A percentile compares a stretch with the other conserved stretches of the same genome.
phyloP scores from a whole-genome alignment of 352 stramenopile species.

The Globisporangium nunn region DNA sequence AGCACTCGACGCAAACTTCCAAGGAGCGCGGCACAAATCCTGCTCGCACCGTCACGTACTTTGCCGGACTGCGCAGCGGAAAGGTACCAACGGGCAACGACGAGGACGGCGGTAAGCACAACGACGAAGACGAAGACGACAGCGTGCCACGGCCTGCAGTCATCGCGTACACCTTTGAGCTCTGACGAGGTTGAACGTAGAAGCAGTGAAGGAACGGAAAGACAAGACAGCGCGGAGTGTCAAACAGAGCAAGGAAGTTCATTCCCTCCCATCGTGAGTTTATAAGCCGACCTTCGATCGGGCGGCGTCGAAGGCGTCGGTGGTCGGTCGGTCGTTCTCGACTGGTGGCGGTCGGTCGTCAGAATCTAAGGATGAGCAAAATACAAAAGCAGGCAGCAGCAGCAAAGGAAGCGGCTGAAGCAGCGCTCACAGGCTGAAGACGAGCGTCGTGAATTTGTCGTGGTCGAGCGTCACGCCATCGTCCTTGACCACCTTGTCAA shows the following conservation, averaged over 20 bases:
- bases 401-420: not conserved
- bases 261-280: conserved; percentile 16
- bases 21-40: conserved; percentile 82
- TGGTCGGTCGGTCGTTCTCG: not conserved
- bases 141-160: conserved; percentile 30
- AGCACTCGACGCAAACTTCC: conserved; percentile 75
- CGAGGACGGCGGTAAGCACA: conserved; percentile 21
- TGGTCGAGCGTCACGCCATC: conserved; percentile 60
- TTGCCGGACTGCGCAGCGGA: conserved; percentile 51
- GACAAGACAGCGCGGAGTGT: not conserved
- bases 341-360: not conserved
- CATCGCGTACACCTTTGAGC: conserved; percentile 69
- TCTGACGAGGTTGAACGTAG: conserved; percentile 14
- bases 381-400: not conserved
- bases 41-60: conserved; percentile 67
- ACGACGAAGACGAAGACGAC: conserved; percentile 19
- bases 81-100: conserved; percentile 11
- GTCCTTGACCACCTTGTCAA: conserved; percentile 34
- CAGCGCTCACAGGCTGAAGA: conserved; percentile 65
- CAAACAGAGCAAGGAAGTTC: conserved; percentile 15
- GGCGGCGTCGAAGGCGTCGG: not conserved
- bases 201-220: not conserved
- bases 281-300: not conserved
- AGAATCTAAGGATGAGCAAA: not conserved
- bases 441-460: conserved; percentile 70